Percentiles rank a stretch among this genome's conserved stretches.
Conservation (phyloP, 2,329 filamentous ascomycete genomes). For the Colletotrichum acutatum region DNA sequence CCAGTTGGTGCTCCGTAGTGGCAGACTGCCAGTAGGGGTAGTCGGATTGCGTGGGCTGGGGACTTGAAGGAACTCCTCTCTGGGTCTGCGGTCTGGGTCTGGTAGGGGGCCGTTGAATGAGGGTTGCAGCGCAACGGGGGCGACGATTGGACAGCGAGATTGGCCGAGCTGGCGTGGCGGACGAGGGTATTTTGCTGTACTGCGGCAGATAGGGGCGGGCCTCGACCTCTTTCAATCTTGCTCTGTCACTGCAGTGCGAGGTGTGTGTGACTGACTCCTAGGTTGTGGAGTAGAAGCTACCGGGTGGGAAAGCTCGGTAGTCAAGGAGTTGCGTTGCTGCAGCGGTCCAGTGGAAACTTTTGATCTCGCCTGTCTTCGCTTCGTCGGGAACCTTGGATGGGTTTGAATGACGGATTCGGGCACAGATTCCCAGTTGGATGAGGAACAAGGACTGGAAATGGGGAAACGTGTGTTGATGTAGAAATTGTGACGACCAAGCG, state of each 20-base stretch:
- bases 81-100: slow-evolving; percentile 32
- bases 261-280: background rate
- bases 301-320: slow-evolving; percentile 6
- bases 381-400: background rate
- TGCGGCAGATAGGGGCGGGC: slow-evolving; percentile 30
- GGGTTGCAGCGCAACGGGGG: slow-evolving; percentile 34
- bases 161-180: slow-evolving; percentile 34
- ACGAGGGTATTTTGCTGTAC: slow-evolving; percentile 29
- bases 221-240: background rate
- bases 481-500: slow-evolving; percentile 30
- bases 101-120: slow-evolving; percentile 33
- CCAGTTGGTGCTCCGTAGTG: slow-evolving; percentile 7
- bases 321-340: slow-evolving; percentile 1
- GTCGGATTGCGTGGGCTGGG: slow-evolving; percentile 9
- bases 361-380: slow-evolving; percentile 30
- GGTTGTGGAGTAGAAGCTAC: background rate
- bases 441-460: slow-evolving; percentile 30
- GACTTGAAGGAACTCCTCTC: slow-evolving; percentile 14
- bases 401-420: slow-evolving; percentile 28
- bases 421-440: slow-evolving; percentile 26
- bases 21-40: slow-evolving; percentile 17
- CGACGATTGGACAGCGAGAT: slow-evolving; percentile 36
- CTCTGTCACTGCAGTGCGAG: no score
- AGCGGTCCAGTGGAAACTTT: slow-evolving; percentile 21
- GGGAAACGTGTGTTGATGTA: slow-evolving; percentile 27